Percentiles rank a stretch among this genome's conserved stretches.
Evolutionary conservation across 805 yeast species (phyloP).

Genomic region (Geotrichum ghanense): DNA sequence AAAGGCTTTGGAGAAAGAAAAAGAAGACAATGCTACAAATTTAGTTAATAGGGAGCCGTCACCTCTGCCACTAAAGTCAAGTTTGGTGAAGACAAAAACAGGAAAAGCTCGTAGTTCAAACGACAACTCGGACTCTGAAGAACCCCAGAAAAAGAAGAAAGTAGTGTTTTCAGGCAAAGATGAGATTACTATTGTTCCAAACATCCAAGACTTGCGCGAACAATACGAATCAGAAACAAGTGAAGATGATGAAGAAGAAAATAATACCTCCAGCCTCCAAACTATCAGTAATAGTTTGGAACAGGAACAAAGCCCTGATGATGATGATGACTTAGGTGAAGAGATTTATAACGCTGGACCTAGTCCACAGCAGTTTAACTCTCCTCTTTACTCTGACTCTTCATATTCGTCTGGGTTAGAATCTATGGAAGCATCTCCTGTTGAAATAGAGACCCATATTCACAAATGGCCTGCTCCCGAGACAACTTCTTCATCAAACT

Average conservation of each 20-base stretch:
- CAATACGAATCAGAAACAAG: constrained; percentile 7
- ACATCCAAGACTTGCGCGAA: constrained; percentile 5
- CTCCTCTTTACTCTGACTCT: constrained; percentile 2
- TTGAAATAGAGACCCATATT: not conserved
- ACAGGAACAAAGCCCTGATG: constrained; percentile 4
- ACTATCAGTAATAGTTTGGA: constrained; percentile 2
- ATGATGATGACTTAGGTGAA: not conserved
- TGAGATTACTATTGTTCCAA: constrained; percentile 7
- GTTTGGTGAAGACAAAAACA: constrained; percentile 7
- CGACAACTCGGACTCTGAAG: constrained; percentile 6
- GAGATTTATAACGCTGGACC: not conserved
- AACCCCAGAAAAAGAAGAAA: constrained; percentile 4
- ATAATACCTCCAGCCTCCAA: not conserved
- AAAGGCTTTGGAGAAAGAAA: not conserved
- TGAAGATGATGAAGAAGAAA: constrained; percentile 8
- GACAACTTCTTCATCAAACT: not conserved
- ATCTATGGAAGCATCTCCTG: not conserved
- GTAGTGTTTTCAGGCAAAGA: constrained; percentile 16
- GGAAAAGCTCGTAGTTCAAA: not conserved
- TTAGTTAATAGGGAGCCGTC: not conserved
- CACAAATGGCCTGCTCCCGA: constrained; percentile 2
- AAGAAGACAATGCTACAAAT: constrained; percentile 3
- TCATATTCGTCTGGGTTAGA: not conserved
- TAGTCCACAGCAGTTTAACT: constrained; percentile 1
- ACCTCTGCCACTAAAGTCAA: constrained; percentile 10